Percentiles rank a stretch among this genome's conserved stretches.
These are phyloP conservation scores for Aspergillus fructus DNA, from an alignment of 2,329 filamentous ascomycete genomes.

Conservation along the genomic window DNA sequence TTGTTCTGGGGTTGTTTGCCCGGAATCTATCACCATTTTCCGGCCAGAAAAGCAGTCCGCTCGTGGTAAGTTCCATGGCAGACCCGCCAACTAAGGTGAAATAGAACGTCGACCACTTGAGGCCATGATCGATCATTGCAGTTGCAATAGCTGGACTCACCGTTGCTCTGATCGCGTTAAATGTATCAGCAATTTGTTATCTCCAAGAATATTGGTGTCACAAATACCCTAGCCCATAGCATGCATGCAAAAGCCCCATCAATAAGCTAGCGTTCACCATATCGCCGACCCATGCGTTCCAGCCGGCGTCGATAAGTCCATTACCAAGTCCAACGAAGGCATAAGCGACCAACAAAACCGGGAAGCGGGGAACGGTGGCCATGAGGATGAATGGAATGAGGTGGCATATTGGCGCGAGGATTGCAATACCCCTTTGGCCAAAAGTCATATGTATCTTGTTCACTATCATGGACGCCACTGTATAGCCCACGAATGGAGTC, in stretches of 20 bases:
- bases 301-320: constrained; percentile 50
- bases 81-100: constrained; percentile 12
- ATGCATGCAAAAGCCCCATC: constrained; percentile 69
- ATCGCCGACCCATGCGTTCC: constrained; percentile 65
- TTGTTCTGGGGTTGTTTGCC: constrained; percentile 6
- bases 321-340: constrained; percentile 39
- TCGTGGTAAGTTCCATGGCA: constrained; percentile 5
- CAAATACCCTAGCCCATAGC: constrained; percentile 63
- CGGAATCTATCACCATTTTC: constrained; percentile 9
- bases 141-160: constrained; percentile 14
- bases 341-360: constrained; percentile 34
- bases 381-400: constrained; percentile 30
- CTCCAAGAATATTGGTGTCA: background rate
- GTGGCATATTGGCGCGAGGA: constrained; percentile 51
- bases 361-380: constrained; percentile 35
- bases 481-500: constrained; percentile 50
- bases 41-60: constrained; percentile 10
- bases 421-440: constrained; percentile 71
- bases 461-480: constrained; percentile 45
- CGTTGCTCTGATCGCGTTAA: constrained; percentile 6
- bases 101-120: constrained; percentile 14
- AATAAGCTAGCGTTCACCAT: constrained; percentile 72
- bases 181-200: background rate
- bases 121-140: constrained; percentile 12
- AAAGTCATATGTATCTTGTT: constrained; percentile 43